Evolutionary conservation across 306 rosid genomes (phyloP), one percentile per base, ranked within the genome.

Genomic region (Trifolium repens): DNA sequence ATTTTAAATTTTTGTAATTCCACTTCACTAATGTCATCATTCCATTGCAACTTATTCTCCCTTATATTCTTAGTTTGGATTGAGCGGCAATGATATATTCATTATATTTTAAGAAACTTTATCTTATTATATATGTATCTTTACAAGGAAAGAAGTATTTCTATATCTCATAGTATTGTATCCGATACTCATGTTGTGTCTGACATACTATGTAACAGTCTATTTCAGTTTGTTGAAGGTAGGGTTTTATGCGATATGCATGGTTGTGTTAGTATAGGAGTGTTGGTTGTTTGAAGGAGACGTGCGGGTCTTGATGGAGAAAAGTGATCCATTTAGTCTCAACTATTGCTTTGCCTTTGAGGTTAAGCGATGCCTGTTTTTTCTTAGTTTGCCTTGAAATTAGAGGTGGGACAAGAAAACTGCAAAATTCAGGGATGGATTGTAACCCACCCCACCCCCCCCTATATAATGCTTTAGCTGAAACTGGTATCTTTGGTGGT

Each of bases 381-480:
- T 73, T 67, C 71, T 37, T 59, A 13, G 57, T 40, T 42, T 74
- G 65, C 15, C 17, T 30, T 44, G 53, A 46, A 19, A 73, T 47
- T 67, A 57, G 30, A 11, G 50, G 27, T 32, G 22, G 64, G 46
- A 7, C n/a, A 58, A 37, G 37, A 32, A 37, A 67, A 53, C 9
- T 59, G 32, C 50, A 24, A 12, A 57, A 61, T 37, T 17, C 42
- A 22, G 39, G 52, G 35, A 74, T 47, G 17, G 24, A 67, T 47
- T n/a, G 40, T 58, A 1, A 58, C 12, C 83, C 71, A 35, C 1
- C 65, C 24, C 24, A 0, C 24, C 24, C 24, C 24, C 24, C 24
- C 24, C 24, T 22, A 22, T 22, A 22, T 22, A 22, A 72, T 65
- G 74, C 44, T 55, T 72, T 79, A 11, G 47, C 13, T 72, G 78